Evolutionary conservation across 306 rosid species (phyloP), one percentile per base, ranked within the genome.

Genomic region (Coriaria nepalensis): DNA sequence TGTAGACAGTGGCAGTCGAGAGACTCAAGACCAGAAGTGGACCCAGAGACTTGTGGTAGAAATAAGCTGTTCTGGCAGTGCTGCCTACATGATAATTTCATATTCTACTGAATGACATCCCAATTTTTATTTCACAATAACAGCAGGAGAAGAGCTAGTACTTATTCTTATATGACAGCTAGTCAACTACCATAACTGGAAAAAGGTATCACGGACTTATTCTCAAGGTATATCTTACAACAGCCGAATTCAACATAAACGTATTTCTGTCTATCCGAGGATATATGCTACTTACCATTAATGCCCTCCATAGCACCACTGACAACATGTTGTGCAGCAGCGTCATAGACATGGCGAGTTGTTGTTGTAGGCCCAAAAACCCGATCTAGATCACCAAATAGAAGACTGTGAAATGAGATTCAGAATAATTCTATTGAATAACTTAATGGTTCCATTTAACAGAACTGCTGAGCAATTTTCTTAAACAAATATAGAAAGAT

Each of bases 361-460:
- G 98, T 92, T 52, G 98, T 92, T 20, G 96, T 82, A 46, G 98
- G 98, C 60, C 98, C 98, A 56, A 92, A 92, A 50, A 92, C 96
- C 51, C 86, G 76, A 62, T 92, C 98, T 92, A 67, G 68, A 60
- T 47, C 58, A 71, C 32, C 44, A 35, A 73, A 43, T 39, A 37
- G 45, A 66, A 54, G 56, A 34, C 47, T 36, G 34, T 49, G 50
- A n/a, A 57, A 38, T 20, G 40, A 48, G 43, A 64, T 35, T 45
- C 10, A 50, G 10, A 48, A 56, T 35, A 8, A 1, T 20, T 20
- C 29, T 20, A 20, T 20, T 20, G 29, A 20, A 20, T 20, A 20
- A 20, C 29, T 20, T 20, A 20, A 20, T 20, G 29, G 29, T 20
- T 20, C 29, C 29, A 20, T 20, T 20, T 20, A 20, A 20, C 29